A percentile compares a stretch with the other conserved stretches of the same genome.
These are phyloP conservation scores for Cardamine resedifolia DNA, from an alignment of 345 rosid species.

Conservation along the genomic window DNA sequence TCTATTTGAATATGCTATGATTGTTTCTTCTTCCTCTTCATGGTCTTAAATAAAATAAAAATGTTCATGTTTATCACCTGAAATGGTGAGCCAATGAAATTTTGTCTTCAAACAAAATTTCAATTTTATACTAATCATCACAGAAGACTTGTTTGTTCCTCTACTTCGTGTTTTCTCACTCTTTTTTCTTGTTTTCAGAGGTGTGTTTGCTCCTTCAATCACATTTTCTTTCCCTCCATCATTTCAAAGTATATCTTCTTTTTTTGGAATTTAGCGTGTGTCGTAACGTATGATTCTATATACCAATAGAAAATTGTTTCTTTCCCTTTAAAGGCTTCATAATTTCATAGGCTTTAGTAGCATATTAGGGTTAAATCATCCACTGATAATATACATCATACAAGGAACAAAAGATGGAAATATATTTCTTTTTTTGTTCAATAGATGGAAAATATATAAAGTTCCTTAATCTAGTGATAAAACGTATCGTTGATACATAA, in stretches of 20 bases:
- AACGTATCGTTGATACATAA: neutral
- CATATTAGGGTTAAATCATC: neutral
- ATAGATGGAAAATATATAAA: too few species aligned
- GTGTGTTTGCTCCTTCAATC: neutral
- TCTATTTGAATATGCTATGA: neutral
- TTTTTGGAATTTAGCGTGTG: slow-evolving; percentile 5
- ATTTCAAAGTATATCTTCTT: neutral
- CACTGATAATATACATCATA: neutral
- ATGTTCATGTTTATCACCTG: neutral
- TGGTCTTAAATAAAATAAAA: neutral
- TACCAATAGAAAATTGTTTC: neutral
- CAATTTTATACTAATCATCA: neutral
- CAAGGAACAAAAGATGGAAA: neutral
- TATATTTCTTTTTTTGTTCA: too few species aligned
- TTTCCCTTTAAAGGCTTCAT: neutral
- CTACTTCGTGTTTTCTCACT: neutral
- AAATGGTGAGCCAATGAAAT: neutral
- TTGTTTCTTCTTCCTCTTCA: slow-evolving; percentile 14
- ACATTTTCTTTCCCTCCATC: neutral
- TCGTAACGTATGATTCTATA: slow-evolving; percentile 9
- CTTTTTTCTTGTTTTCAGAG: neutral
- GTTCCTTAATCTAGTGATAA: slow-evolving; percentile 5
- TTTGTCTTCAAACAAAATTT: neutral
- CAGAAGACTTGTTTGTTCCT: neutral
- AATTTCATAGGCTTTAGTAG: neutral